Evolutionary conservation across 2,329 filamentous ascomycete genomes (phyloP).

Genomic region (Nothophoma quercina): DNA sequence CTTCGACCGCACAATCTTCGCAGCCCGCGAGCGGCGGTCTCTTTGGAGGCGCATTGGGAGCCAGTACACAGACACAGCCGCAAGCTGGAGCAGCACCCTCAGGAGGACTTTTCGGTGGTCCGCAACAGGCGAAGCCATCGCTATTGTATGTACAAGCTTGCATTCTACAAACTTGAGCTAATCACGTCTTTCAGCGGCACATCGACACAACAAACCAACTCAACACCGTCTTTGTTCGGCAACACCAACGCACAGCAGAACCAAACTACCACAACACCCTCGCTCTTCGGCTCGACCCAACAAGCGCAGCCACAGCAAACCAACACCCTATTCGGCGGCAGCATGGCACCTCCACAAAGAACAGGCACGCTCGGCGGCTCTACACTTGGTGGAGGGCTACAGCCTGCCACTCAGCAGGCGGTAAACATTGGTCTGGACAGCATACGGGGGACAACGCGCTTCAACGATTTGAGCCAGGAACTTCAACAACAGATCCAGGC

Average conservation of each 20-base stretch:
- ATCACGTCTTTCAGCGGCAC: slow-evolving; percentile 43
- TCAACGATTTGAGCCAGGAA: slow-evolving; percentile 85
- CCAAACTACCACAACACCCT: slow-evolving; percentile 40
- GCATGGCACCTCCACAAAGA: slow-evolving; percentile 40
- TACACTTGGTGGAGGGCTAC: slow-evolving; percentile 37
- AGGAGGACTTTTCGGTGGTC: slow-evolving; percentile 44
- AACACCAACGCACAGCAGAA: slow-evolving; percentile 39
- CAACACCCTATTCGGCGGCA: slow-evolving; percentile 42
- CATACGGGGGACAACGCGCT: slow-evolving; percentile 86
- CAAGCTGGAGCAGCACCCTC: slow-evolving; percentile 31
- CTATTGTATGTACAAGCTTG: slow-evolving; percentile 45
- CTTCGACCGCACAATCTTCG: slow-evolving; percentile 37
- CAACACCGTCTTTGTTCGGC: slow-evolving; percentile 42
- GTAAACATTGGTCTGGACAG: slow-evolving; percentile 59
- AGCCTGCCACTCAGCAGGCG: slow-evolving; percentile 34
- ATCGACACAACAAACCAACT: slow-evolving; percentile 40
- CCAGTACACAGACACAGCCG: slow-evolving; percentile 34
- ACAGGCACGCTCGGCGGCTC: slow-evolving; percentile 36
- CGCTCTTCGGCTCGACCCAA: slow-evolving; percentile 41
- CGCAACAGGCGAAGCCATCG: slow-evolving; percentile 41
- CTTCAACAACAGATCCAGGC: slow-evolving; percentile 79
- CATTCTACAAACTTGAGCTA: slow-evolving; percentile 29
- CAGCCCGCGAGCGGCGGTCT: slow-evolving; percentile 39
- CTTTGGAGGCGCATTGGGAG: slow-evolving; percentile 46
- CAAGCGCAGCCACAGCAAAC: slow-evolving; percentile 41